phyloP scores from a whole-genome alignment of 768 basidiomycete species.

The Naganishia onofrii region DNA sequence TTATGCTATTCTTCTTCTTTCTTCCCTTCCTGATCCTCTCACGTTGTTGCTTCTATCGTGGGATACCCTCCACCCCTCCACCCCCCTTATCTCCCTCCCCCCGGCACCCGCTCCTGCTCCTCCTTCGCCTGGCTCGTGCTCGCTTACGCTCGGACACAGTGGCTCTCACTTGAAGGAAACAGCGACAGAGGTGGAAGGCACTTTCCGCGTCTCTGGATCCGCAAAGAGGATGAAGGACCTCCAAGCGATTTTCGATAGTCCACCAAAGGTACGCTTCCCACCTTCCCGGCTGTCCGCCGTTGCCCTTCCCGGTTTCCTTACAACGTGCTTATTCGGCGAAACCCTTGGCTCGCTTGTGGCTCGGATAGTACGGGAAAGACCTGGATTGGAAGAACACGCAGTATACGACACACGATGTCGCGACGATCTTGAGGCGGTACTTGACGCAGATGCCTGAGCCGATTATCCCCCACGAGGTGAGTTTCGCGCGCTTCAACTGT shows the following conservation, averaged over 20 bases:
- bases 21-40: too few relatives aligned
- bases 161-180: slow-evolving; percentile 93
- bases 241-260: slow-evolving; percentile 82
- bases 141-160: slow-evolving; percentile 53
- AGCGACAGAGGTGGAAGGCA: slow-evolving; percentile 88
- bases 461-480: slow-evolving; percentile 83
- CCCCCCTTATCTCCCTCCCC: slow-evolving; percentile 17
- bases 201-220: slow-evolving; percentile 94
- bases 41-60: too few relatives aligned
- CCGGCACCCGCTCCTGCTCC: slow-evolving; percentile 1
- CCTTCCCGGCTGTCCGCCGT: too few relatives aligned
- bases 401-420: slow-evolving; percentile 94
- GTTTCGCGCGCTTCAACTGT: slow-evolving; percentile 49
- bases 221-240: slow-evolving; percentile 93
- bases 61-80: too few relatives aligned
- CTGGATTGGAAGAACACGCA: slow-evolving; percentile 82
- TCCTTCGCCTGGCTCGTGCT: not conserved
- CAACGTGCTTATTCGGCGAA: not conserved
- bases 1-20: too few relatives aligned
- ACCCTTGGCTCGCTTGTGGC: slow-evolving; percentile 14
- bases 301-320: too few relatives aligned
- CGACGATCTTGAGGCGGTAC: slow-evolving; percentile 91
- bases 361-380: slow-evolving; percentile 78
- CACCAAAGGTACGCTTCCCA: slow-evolving; percentile 66
- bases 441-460: slow-evolving; percentile 97